Conservation (phyloP, 768 basidiomycete genomes). For the Clavaria fumosa region DNA sequence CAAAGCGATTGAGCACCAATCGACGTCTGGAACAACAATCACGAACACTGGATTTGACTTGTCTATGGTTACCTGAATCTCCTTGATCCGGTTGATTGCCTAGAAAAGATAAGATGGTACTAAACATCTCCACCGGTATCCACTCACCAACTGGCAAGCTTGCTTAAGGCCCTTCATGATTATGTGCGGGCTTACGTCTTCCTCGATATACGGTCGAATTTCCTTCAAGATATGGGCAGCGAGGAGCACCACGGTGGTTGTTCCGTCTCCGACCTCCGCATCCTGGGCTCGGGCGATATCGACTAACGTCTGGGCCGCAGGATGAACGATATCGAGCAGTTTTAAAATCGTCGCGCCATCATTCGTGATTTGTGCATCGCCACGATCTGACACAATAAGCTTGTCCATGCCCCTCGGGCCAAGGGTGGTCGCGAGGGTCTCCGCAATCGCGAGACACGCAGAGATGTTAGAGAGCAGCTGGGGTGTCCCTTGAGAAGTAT, state of each 20-base stretch:
- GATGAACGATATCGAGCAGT: conserved; percentile 94
- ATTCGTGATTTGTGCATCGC: conserved; percentile 97
- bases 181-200: conserved; percentile 92
- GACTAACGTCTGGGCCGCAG: conserved; percentile 93
- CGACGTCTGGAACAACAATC: conserved; percentile 5
- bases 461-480: conserved; percentile 93
- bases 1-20: conserved; percentile 10
- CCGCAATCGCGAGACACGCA: conserved; percentile 85
- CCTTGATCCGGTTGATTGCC: conserved; percentile 78
- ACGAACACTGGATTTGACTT: conserved; percentile 80
- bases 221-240: conserved; percentile 94
- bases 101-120: conserved; percentile 17
- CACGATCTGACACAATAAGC: conserved; percentile 83
- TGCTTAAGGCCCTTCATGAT: conserved; percentile 94
- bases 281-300: conserved; percentile 98
- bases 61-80: conserved; percentile 81
- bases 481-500: conserved; percentile 85
- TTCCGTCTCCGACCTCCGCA: conserved; percentile 96
- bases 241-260: conserved; percentile 88
- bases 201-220: conserved; percentile 81
- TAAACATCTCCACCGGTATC: conserved; percentile 5
- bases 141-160: conserved; percentile 68
- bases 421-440: conserved; percentile 87
- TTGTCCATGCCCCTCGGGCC: conserved; percentile 99
- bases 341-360: conserved; percentile 99